Conservation (phyloP, 1,139 yeast species). For the Candida tunisiensis region DNA sequence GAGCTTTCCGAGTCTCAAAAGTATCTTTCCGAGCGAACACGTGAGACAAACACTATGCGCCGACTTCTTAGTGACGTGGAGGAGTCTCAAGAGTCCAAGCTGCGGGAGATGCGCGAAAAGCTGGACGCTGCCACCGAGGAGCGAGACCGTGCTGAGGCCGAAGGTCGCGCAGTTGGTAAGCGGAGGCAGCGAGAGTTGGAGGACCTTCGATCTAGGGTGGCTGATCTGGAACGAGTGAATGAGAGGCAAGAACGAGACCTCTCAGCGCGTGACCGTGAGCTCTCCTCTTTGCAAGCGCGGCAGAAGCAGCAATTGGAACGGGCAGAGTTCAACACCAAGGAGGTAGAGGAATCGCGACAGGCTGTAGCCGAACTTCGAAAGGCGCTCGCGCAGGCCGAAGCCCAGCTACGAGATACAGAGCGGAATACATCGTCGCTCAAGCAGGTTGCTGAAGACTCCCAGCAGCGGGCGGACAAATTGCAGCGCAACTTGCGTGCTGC, state of each 20-base stretch:
- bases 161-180: constrained; percentile 30
- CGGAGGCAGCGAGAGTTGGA: constrained; percentile 32
- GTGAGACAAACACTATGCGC: constrained; percentile 63
- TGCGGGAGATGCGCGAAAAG: constrained; percentile 28
- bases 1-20: constrained; percentile 61
- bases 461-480: constrained; percentile 22
- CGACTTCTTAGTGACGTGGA: constrained; percentile 54
- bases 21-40: constrained; percentile 58
- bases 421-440: constrained; percentile 16
- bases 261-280: constrained; percentile 5
- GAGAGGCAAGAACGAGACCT: background rate
- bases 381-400: constrained; percentile 14
- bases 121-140: constrained; percentile 35
- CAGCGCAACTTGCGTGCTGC: constrained; percentile 42
- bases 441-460: constrained; percentile 18
- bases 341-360: constrained; percentile 11
- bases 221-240: constrained; percentile 8
- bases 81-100: constrained; percentile 32
- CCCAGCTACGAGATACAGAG: constrained; percentile 13
- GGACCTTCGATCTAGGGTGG: constrained; percentile 14
- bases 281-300: constrained; percentile 9
- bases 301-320: constrained; percentile 12
- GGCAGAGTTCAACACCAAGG: constrained; percentile 11
- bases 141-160: constrained; percentile 39
- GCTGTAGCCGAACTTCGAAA: constrained; percentile 9